These are phyloP conservation scores for Oidiodendron maius DNA, from an alignment of 495 filamentous ascomycete genomes.

Conservation along the genomic window DNA sequence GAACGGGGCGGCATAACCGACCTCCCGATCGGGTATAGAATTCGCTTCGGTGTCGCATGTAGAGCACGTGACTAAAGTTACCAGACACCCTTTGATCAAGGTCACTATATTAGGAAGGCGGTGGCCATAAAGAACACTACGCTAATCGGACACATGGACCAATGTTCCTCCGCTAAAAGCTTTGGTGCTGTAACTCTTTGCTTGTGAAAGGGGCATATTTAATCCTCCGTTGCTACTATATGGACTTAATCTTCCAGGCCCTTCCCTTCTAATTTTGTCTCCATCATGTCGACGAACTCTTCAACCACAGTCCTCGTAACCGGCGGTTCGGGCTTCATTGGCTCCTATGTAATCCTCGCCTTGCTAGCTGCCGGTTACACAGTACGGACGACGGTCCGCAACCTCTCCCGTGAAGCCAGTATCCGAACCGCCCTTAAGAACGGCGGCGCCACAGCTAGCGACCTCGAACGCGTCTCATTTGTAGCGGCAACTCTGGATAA, in stretches of 20 bases:
- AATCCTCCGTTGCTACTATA: background rate
- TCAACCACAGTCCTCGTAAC: conserved; percentile 24
- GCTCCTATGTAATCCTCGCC: conserved; percentile 19
- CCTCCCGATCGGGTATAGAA: background rate
- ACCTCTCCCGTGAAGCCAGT: background rate
- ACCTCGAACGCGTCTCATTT: conserved; percentile 2
- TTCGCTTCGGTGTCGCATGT: background rate
- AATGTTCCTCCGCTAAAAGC: background rate
- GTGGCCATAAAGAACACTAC: background rate
- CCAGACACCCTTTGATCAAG: background rate
- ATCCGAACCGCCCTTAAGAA: background rate
- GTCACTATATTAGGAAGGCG: background rate
- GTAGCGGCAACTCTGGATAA: background rate
- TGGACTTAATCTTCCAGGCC: background rate
- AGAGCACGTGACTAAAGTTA: background rate
- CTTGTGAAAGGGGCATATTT: background rate
- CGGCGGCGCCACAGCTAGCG: background rate
- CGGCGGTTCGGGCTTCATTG: conserved; percentile 30
- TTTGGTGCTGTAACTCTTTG: background rate
- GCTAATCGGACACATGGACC: background rate
- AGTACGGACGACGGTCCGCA: conserved; percentile 21
- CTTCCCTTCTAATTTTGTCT: background rate
- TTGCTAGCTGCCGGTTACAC: conserved; percentile 21
- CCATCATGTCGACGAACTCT: background rate
- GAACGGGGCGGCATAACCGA: background rate